phyloP scores from a whole-genome alignment of 345 rosid genomes.

The Eucalyptus grandis region DNA sequence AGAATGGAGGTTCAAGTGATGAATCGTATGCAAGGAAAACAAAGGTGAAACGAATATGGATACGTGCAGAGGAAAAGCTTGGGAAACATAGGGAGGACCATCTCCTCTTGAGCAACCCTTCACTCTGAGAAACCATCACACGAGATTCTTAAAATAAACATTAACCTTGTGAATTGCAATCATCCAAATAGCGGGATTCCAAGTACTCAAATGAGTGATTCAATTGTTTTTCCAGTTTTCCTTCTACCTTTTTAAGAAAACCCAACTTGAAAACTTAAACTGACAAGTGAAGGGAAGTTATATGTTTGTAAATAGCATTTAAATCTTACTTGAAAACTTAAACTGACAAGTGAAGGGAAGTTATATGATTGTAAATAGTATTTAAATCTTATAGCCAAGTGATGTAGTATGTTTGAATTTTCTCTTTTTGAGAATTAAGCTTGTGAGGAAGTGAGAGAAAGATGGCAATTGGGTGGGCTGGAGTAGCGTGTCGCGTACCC shows the following conservation, averaged over 20 bases:
- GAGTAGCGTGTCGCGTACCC: neutral
- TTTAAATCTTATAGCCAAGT: too few species aligned
- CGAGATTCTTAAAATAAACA: neutral
- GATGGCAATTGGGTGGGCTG: neutral
- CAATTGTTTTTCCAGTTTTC: neutral
- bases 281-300: too few species aligned
- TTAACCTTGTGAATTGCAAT: neutral
- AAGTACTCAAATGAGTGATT: neutral
- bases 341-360: accelerated
- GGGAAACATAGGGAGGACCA: neutral
- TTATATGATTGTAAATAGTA: too few species aligned
- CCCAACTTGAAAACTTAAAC: neutral
- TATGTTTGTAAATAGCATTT: too few species aligned
- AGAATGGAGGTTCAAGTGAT: neutral
- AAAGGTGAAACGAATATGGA: neutral
- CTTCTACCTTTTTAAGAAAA: neutral
- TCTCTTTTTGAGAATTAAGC: neutral
- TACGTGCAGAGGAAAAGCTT: neutral
- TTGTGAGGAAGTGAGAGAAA: neutral
- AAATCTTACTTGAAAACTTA: neutral
- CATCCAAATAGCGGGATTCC: too few species aligned
- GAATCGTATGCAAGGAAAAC: neutral
- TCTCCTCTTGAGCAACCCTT: neutral
- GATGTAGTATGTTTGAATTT: too few species aligned
- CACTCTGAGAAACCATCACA: neutral